A percentile compares a stretch with the other conserved stretches of the same genome.
These are phyloP conservation scores for Ophiostoma piceae DNA, from an alignment of 2,329 filamentous ascomycete genomes.

Conservation along the genomic window DNA sequence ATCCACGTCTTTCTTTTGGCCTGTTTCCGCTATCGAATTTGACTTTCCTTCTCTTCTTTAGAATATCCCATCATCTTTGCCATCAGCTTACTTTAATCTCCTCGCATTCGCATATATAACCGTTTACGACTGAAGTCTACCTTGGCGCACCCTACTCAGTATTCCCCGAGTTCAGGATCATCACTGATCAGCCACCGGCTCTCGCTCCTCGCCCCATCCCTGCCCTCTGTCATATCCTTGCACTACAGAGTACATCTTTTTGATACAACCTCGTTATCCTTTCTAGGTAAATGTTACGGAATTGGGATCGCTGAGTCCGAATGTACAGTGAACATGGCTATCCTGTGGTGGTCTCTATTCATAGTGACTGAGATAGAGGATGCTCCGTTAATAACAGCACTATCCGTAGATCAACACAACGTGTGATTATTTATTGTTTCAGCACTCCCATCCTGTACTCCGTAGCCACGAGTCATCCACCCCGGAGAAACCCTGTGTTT, in stretches of 20 bases:
- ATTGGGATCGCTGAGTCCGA: slow-evolving; percentile 1
- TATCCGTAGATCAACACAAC: too few species aligned
- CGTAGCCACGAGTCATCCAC: neutral
- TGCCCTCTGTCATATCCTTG: neutral
- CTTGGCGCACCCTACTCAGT: too few species aligned
- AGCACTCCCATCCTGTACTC: neutral
- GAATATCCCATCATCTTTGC: too few species aligned
- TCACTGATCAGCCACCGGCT: neutral
- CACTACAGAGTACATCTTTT: neutral
- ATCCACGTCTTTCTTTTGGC: too few species aligned
- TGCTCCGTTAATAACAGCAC: neutral
- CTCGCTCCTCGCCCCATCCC: neutral
- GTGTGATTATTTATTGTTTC: too few species aligned
- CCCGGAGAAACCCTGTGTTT: neutral
- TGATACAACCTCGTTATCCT: neutral
- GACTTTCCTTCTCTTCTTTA: too few species aligned
- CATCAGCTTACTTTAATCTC: too few species aligned
- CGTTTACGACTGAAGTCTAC: too few species aligned
- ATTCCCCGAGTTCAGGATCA: neutral
- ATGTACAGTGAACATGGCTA: neutral
- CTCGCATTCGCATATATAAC: too few species aligned
- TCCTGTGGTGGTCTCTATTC: too few species aligned
- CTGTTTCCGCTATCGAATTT: too few species aligned
- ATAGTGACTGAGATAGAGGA: neutral
- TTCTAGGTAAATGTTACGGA: neutral